phyloP scores from a whole-genome alignment of 345 rosid species.

The Populus simonii region DNA sequence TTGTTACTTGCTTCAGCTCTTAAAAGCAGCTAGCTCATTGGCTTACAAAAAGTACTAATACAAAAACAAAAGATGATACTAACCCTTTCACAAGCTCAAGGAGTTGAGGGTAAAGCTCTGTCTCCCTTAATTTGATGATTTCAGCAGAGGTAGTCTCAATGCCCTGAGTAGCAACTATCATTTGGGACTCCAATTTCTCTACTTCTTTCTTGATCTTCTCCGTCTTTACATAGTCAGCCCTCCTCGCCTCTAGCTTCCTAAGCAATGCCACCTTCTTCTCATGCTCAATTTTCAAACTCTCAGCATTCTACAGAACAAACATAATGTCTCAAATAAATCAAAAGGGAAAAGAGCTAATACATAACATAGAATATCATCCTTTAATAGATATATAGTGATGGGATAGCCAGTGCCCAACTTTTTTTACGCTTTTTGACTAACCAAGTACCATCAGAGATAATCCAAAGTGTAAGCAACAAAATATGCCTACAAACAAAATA shows the following conservation, averaged over 20 bases:
- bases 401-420: not conserved
- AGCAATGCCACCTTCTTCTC: slow-evolving; percentile 72
- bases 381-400: not conserved
- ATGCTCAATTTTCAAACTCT: slow-evolving; percentile 65
- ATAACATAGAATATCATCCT: not conserved
- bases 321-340: not conserved
- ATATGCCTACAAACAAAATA: not conserved
- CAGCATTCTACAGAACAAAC: slow-evolving; percentile 47
- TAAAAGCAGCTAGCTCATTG: slow-evolving; percentile 3
- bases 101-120: slow-evolving; percentile 84
- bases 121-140: slow-evolving; percentile 78
- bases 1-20: not conserved
- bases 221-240: slow-evolving; percentile 74
- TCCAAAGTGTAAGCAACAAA: not conserved
- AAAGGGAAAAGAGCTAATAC: not conserved
- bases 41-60: not conserved
- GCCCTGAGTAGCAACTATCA: slow-evolving; percentile 79
- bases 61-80: slow-evolving; percentile 20
- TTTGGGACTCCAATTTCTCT: slow-evolving; percentile 80
- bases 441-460: not conserved
- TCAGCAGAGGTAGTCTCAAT: slow-evolving; percentile 75
- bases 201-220: slow-evolving; percentile 80
- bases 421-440: not conserved
- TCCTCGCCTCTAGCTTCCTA: slow-evolving; percentile 82
- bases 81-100: slow-evolving; percentile 84